phyloP scores from a whole-genome alignment of 2,329 filamentous ascomycete genomes.

The Fusarium neocosmosporiellum region DNA sequence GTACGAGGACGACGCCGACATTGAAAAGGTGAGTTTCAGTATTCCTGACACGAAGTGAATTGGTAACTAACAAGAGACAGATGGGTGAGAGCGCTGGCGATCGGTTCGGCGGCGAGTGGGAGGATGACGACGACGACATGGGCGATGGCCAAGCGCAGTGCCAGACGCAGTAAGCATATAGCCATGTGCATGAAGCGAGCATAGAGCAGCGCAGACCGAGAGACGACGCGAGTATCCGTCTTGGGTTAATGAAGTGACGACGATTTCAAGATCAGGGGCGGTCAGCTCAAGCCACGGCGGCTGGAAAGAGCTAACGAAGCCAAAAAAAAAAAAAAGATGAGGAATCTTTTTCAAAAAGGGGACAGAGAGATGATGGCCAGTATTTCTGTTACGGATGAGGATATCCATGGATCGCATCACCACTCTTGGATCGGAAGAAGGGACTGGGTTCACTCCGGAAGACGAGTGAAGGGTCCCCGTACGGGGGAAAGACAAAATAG shows the following conservation, averaged over 20 bases:
- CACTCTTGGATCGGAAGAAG: constrained; percentile 19
- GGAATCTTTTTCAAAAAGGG: constrained; percentile 9
- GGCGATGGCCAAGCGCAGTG: constrained; percentile 76
- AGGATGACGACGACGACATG: constrained; percentile 75
- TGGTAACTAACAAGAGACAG: constrained; percentile 48
- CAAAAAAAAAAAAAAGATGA: not conserved
- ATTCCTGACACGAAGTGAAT: not conserved
- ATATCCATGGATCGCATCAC: constrained; percentile 27
- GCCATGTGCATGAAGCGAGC: constrained; percentile 5
- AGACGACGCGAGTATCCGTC: constrained; percentile 15
- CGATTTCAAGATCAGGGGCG: constrained; percentile 32
- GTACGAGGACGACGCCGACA: constrained; percentile 83
- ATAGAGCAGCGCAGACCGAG: constrained; percentile 22
- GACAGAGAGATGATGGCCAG: not conserved
- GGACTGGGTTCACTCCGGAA: constrained; percentile 10
- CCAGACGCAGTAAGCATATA: constrained; percentile 71
- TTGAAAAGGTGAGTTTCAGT: constrained; percentile 73
- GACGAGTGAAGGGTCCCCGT: not conserved
- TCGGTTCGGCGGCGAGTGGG: constrained; percentile 73
- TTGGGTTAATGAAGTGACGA: constrained; percentile 42
- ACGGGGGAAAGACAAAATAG: constrained; percentile 16
- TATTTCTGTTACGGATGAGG: constrained; percentile 17
- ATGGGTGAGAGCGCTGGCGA: constrained; percentile 80
- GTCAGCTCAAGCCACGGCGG: constrained; percentile 9
- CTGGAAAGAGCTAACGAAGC: not conserved